These are phyloP conservation scores for Coriaria nepalensis DNA, from an alignment of 306 rosid species.

Conservation along the genomic window DNA sequence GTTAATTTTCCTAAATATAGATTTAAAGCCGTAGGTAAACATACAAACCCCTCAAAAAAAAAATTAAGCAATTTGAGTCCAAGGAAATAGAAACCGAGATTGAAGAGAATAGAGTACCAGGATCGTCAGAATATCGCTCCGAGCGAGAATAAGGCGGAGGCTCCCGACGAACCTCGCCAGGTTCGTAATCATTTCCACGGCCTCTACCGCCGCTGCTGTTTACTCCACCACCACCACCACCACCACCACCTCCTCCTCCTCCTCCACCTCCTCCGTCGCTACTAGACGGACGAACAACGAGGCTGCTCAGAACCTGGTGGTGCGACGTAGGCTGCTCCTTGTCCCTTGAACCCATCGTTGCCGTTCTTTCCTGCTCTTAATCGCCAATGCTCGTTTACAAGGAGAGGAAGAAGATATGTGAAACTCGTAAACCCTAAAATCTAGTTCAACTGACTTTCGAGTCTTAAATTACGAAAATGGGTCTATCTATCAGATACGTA, in stretches of 20 bases:
- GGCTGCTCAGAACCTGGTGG: conserved; percentile 49
- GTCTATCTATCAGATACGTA: neutral
- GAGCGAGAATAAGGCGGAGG: conserved; percentile 35
- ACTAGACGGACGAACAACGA: conserved; percentile 37
- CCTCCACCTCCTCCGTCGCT: conserved; percentile 31
- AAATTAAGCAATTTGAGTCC: conserved; percentile 1
- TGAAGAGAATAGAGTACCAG: conserved; percentile 22
- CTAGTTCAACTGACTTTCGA: neutral
- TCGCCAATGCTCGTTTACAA: conserved; percentile 10
- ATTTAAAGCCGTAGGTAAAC: too few relatives aligned
- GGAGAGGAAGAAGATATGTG: neutral
- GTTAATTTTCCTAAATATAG: too few relatives aligned
- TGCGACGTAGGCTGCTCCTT: conserved; percentile 29
- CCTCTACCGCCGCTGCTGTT: conserved; percentile 18
- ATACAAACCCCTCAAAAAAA: neutral
- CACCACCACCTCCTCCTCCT: conserved; percentile 12
- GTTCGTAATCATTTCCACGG: conserved; percentile 36
- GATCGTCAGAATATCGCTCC: conserved; percentile 27
- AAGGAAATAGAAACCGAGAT: neutral
- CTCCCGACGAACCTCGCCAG: conserved; percentile 41
- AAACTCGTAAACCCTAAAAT: conserved; percentile 18
- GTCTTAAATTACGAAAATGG: conserved; percentile 12
- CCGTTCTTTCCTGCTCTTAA: conserved; percentile 3
- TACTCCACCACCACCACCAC: conserved; percentile 15
- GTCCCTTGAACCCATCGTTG: conserved; percentile 34